Conservation (phyloP, 2,329 filamentous ascomycete species). For the Diaporthe caulivora region DNA sequence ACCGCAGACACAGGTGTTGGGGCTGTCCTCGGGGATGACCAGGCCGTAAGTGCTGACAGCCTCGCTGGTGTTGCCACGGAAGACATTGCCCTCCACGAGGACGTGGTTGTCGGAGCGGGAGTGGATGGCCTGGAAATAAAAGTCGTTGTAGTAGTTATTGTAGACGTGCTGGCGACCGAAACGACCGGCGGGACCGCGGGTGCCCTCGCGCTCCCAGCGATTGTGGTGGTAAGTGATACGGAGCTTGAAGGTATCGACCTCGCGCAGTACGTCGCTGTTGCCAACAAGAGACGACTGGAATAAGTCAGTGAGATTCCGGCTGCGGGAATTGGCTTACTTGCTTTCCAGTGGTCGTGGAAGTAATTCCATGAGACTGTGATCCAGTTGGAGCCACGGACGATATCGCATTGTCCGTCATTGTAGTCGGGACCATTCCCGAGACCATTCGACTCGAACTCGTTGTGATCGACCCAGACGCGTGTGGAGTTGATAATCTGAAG, state of each 20-base stretch:
- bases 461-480: slow-evolving; percentile 12
- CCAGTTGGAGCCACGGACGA: slow-evolving; percentile 17
- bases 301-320: background rate
- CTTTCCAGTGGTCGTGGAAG: slow-evolving; percentile 15
- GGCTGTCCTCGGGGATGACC: slow-evolving; percentile 17
- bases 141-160: slow-evolving; percentile 14
- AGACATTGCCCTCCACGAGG: slow-evolving; percentile 18
- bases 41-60: slow-evolving; percentile 7
- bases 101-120: slow-evolving; percentile 16
- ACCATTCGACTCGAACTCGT: slow-evolving; percentile 17
- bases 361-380: slow-evolving; percentile 13
- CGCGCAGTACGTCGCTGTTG: slow-evolving; percentile 7
- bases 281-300: slow-evolving; percentile 3
- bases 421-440: background rate
- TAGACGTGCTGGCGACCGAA: slow-evolving; percentile 9
- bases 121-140: slow-evolving; percentile 12
- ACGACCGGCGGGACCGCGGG: background rate
- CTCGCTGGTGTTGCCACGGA: slow-evolving; percentile 18
- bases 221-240: slow-evolving; percentile 20
- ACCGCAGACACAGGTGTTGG: slow-evolving; percentile 22
- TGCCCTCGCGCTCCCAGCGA: slow-evolving; percentile 10
- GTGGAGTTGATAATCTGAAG: slow-evolving; percentile 10
- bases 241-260: slow-evolving; percentile 15
- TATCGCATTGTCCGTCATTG: slow-evolving; percentile 6
- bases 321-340: too few species aligned